These are phyloP conservation scores for Moricandia arvensis DNA, from an alignment of 345 rosid species.

Conservation along the genomic window DNA sequence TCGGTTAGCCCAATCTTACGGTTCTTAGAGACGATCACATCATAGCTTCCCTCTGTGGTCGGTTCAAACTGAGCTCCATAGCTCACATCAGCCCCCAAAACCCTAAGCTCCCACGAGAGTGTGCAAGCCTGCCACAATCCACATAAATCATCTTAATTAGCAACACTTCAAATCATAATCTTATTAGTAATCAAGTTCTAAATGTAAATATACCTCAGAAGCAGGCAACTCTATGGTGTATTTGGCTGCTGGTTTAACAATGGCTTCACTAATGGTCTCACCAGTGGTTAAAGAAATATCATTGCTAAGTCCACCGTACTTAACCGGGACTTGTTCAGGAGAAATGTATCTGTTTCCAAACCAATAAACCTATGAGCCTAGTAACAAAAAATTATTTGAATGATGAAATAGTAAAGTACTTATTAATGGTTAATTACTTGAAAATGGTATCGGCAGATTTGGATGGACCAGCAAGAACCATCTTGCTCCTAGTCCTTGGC, in stretches of 20 bases:
- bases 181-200: neutral
- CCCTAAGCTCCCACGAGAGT: slow-evolving; percentile 73
- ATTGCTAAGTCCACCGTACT: slow-evolving; percentile 63
- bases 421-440: slow-evolving; percentile 45
- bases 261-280: slow-evolving; percentile 53
- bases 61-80: slow-evolving; percentile 83
- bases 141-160: slow-evolving; percentile 1
- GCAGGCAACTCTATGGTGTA: slow-evolving; percentile 64
- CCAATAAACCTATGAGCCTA: neutral
- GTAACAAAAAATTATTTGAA: neutral
- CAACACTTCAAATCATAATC: neutral
- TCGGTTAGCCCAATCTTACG: slow-evolving; percentile 50
- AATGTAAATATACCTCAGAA: slow-evolving; percentile 52
- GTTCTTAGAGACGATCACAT: slow-evolving; percentile 69
- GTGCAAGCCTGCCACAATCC: slow-evolving; percentile 45
- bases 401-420: neutral
- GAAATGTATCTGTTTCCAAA: slow-evolving; percentile 53
- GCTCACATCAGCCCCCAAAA: slow-evolving; percentile 77
- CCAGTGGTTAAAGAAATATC: slow-evolving; percentile 48
- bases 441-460: slow-evolving; percentile 77
- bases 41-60: slow-evolving; percentile 57
- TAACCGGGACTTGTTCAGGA: slow-evolving; percentile 66
- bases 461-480: slow-evolving; percentile 79
- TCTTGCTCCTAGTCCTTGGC: slow-evolving; percentile 92
- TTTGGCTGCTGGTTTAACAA: slow-evolving; percentile 62